Base-by-base conservation (phyloP, 2,329 filamentous ascomycete species). In the Fusarium neocosmosporiellum region DNA sequence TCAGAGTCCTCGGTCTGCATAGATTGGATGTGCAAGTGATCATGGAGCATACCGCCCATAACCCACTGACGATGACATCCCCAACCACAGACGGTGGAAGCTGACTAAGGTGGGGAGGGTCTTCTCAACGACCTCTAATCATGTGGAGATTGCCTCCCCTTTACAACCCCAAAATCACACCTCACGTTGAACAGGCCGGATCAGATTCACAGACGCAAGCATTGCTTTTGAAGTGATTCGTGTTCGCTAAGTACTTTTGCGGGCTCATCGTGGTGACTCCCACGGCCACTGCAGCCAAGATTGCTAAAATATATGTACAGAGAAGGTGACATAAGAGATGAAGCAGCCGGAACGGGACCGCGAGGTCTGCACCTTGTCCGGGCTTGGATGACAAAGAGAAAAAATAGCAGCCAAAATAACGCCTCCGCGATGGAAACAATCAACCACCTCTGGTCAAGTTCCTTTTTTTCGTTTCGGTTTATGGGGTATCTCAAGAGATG, bases 251-350 rank as follows among this genome's bases (percentile, higher is more conserved):
- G 39, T 71, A 63, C 58, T 67, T 70, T 48, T 50, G 46, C 63
- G 64, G 53, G 50, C 48, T 59, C 58, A 41, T 57, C 29, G 43
- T 37, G 46, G 53, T 33, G 24, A 60, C 53, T 10, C 36, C 39
- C 36, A 57, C 58, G 33, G 24, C 34, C 43, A 70, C 31, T 18
- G 46, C 27, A 50, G 48, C 55, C 43, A 66, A 53, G 48, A 68
- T 69, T 55, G 33, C 37, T 67, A 61, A n/a, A 55, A 63, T 59
- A 69, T 71, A 72, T 72, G 37, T 72, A 73, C 71, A 59, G 50
- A 73, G 71, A 73, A 73, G 71, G 59, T 62, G 70, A 57, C 46
- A 67, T 59, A 64, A 34, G 41, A 71, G 59, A 73, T 48, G 31
- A 46, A 65, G 36, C 62, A 53, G 61, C 57, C 67, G 61, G 59